Base-by-base conservation (phyloP, 306 rosid species). In the Vicia sativa region DNA sequence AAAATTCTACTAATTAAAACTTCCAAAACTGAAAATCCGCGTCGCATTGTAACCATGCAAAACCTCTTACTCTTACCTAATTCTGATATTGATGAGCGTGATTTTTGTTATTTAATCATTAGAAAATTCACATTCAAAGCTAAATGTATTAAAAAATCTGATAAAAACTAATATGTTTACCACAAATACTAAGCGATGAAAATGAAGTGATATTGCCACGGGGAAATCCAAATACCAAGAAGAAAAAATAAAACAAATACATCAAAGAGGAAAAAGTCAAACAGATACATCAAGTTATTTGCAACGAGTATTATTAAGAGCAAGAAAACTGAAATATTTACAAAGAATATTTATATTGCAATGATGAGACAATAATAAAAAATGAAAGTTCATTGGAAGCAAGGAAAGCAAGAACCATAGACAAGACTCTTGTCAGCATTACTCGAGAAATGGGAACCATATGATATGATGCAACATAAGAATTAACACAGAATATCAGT, bases 351-450 rank as follows among this genome's bases (percentile, higher is more conserved):
- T 31, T 41, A 16, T 19, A 59, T 60, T 34, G 38, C 57, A 59
- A 66, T 2, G 39, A 49, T 28, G 52, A 23, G 53, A 64, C 16
- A 21, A 18, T 29, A 59, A n/a, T 6, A 18, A 70, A 65, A 59
- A 71, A 35, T 11, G 18, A 25, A 42, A 77, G 49, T 46, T 65
- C 25, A 15, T 56, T 65, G 18, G 16, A 57, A 55, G 28, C 52
- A 76, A 53, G 75, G 52, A 50, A 70, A 61, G 67, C 71, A 59
- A 70, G 57, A 70, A 65, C 38, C 71, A 50, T 35, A 52, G 54
- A 58, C 29, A 28, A 46, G 56, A 67, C 78, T 15, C 41, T 21
- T 66, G 70, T 18, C 65, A 60, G 63, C 58, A 49, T n/a, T 18
- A 18, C 18, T 60, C 31, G 56, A 38, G 56, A 49, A 49, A 65